These are phyloP conservation scores for Capsella bursapastoris DNA, from an alignment of 345 rosid genomes.

Conservation along the genomic window DNA sequence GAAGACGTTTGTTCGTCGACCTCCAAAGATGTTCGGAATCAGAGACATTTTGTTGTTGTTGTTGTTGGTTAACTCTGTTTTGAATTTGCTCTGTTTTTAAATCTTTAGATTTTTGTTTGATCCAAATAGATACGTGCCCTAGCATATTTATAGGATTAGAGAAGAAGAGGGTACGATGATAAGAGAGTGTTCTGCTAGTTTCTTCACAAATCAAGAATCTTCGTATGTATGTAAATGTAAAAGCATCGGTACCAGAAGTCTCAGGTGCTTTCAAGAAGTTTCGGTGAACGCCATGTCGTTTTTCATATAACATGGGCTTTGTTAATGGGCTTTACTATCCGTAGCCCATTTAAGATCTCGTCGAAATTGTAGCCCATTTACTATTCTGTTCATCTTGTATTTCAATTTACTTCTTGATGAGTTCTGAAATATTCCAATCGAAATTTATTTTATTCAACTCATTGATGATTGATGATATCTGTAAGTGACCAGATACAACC, in stretches of 20 bases:
- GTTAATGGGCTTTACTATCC: neutral
- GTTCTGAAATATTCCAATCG: no score
- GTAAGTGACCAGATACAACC: no score
- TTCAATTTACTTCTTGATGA: no score
- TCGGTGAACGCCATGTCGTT: conserved; percentile 12
- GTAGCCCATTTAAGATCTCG: neutral
- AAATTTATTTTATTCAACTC: no score
- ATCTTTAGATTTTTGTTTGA: neutral
- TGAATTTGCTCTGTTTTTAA: neutral
- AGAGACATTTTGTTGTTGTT: conserved; percentile 6
- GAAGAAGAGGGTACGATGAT: neutral
- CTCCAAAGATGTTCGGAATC: conserved; percentile 28
- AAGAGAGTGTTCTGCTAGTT: neutral
- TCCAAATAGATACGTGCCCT: neutral
- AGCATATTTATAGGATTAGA: neutral
- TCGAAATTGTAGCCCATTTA: no score
- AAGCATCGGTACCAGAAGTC: neutral
- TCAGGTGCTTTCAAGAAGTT: conserved; percentile 31
- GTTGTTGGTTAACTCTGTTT: neutral
- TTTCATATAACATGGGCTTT: neutral
- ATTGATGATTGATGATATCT: no score
- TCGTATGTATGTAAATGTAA: neutral
- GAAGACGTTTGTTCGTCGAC: conserved; percentile 32
- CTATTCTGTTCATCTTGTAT: no score
- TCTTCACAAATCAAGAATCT: neutral